phyloP scores from a whole-genome alignment of 352 stramenopile genomes.

The Globisporangium perplexum region DNA sequence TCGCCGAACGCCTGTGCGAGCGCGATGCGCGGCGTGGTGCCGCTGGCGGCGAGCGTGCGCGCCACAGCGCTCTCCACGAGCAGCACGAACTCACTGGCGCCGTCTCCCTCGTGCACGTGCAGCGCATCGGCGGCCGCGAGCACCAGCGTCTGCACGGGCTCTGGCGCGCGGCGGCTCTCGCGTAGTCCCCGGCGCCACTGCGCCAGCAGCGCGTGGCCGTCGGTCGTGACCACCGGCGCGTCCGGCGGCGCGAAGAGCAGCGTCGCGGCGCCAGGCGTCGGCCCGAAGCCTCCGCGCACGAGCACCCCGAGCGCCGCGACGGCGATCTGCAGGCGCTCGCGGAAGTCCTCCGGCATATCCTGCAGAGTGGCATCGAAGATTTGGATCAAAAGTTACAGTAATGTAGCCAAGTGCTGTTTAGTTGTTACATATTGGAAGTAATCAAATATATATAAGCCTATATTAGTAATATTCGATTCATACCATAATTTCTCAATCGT shows the following conservation, averaged over 20 bases:
- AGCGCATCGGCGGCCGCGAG: constrained; percentile 43
- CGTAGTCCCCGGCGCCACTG: constrained; percentile 28
- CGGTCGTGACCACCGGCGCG: constrained; percentile 43
- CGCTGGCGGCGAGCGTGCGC: constrained; percentile 8
- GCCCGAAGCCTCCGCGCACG: constrained; percentile 37
- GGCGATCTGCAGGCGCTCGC: constrained; percentile 8
- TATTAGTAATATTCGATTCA: too few relatives aligned
- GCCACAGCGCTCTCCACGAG: constrained; percentile 30
- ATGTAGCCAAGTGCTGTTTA: too few relatives aligned
- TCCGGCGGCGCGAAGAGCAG: constrained; percentile 60
- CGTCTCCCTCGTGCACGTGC: constrained; percentile 47
- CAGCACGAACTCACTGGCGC: constrained; percentile 51
- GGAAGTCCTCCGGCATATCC: neutral
- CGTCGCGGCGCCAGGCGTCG: constrained; percentile 36
- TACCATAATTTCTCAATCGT: too few relatives aligned
- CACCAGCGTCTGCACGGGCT: constrained; percentile 33
- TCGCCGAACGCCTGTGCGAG: constrained; percentile 31
- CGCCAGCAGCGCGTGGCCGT: constrained; percentile 42
- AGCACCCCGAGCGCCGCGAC: constrained; percentile 23
- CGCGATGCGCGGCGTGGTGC: neutral
- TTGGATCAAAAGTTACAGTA: too few relatives aligned
- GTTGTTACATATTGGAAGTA: too few relatives aligned
- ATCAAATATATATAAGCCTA: too few relatives aligned
- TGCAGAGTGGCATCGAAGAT: constrained; percentile 1
- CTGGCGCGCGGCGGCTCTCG: constrained; percentile 2